phyloP scores from a whole-genome alignment of 345 rosid genomes.

The Jatropha curcas region DNA sequence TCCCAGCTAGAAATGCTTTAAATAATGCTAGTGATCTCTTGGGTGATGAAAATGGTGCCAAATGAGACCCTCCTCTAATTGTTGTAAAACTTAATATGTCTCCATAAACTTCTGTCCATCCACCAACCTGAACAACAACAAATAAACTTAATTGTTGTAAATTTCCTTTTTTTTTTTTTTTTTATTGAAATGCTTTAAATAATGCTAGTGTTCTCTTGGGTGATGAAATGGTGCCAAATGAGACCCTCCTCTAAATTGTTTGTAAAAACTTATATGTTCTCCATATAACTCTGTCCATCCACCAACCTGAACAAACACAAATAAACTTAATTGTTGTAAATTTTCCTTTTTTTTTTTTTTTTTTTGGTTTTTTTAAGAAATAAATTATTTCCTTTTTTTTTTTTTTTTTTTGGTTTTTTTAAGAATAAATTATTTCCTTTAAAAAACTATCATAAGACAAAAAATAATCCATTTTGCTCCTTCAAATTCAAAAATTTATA shows the following conservation, averaged over 20 bases:
- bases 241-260: constrained; percentile 26
- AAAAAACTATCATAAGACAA: too few relatives aligned
- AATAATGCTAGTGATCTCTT: constrained; percentile 15
- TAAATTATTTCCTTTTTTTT: too few relatives aligned
- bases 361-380: too few relatives aligned
- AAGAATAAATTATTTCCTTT: too few relatives aligned
- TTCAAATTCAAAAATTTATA: too few relatives aligned
- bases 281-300: constrained; percentile 28
- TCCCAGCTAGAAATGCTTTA: constrained; percentile 8
- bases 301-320: too few relatives aligned
- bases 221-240: constrained; percentile 22
- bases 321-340: too few relatives aligned
- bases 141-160: too few relatives aligned
- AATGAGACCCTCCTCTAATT: constrained; percentile 26
- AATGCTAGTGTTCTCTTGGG: constrained; percentile 17
- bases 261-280: constrained; percentile 9
- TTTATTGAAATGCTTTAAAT: constrained; percentile 15
- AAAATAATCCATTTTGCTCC: too few relatives aligned
- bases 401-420: too few relatives aligned
- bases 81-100: constrained; percentile 18
- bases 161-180: too few relatives aligned
- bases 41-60: constrained; percentile 22
- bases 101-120: constrained; percentile 27
- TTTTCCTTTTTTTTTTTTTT: too few relatives aligned
- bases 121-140: constrained; percentile 8